Conservation (phyloP, 2,329 filamentous ascomycete species). For the Ophiostoma quercus region DNA sequence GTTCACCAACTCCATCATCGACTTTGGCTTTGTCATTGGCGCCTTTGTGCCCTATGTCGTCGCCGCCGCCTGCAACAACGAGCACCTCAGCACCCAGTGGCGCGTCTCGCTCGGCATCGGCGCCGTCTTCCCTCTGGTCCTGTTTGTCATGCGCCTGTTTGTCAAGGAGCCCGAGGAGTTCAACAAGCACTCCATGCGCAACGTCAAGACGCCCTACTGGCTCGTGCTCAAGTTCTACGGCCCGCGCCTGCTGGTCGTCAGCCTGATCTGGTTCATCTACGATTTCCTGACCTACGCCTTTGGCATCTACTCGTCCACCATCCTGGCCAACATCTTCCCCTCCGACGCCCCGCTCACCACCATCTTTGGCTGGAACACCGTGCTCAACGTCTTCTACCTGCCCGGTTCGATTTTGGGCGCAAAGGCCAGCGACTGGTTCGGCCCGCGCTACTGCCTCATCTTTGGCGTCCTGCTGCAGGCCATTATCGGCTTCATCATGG, state of each 20-base stretch:
- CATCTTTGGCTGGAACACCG: slow-evolving; percentile 79
- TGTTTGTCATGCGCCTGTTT: slow-evolving; percentile 66
- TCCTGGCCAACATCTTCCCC: slow-evolving; percentile 62
- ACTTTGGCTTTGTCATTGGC: slow-evolving; percentile 71
- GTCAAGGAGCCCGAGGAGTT: slow-evolving; percentile 77
- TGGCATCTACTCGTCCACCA: slow-evolving; percentile 74
- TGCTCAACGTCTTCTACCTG: slow-evolving; percentile 85
- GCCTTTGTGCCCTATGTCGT: slow-evolving; percentile 66
- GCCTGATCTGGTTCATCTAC: slow-evolving; percentile 79
- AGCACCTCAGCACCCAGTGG: slow-evolving; percentile 72
- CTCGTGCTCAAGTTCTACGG: slow-evolving; percentile 64
- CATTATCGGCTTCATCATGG: slow-evolving; percentile 82
- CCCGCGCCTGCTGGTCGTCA: slow-evolving; percentile 63
- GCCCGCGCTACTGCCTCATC: slow-evolving; percentile 68
- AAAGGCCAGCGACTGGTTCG: slow-evolving; percentile 70
- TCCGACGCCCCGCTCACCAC: slow-evolving; percentile 58
- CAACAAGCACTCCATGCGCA: slow-evolving; percentile 62
- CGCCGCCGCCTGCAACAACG: slow-evolving; percentile 51
- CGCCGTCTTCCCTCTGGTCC: slow-evolving; percentile 66
- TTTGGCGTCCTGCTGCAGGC: slow-evolving; percentile 68
- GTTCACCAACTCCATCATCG: slow-evolving; percentile 31
- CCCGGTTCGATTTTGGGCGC: slow-evolving; percentile 76
- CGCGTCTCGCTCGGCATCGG: slow-evolving; percentile 74
- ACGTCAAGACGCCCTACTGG: slow-evolving; percentile 51
- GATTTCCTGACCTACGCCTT: slow-evolving; percentile 83